Conservation (phyloP, 441 rosid species). For the Croton setiger region DNA sequence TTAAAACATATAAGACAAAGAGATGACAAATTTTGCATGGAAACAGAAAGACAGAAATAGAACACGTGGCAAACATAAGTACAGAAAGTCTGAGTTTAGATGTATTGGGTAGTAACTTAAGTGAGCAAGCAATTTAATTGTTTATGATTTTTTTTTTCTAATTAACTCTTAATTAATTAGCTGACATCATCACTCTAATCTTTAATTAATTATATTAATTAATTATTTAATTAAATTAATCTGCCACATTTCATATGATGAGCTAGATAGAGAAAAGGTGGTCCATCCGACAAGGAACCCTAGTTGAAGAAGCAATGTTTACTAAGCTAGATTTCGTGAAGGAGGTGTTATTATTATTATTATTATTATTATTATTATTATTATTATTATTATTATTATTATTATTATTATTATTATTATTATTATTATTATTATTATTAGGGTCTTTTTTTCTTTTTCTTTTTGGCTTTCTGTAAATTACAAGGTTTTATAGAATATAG, state of each 20-base stretch:
- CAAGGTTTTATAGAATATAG: background rate
- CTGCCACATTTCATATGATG: constrained; percentile 18
- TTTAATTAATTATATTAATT: background rate
- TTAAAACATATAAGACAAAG: constrained; percentile 23
- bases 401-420: background rate
- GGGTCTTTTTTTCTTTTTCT: background rate
- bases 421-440: background rate
- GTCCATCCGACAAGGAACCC: constrained; percentile 59
- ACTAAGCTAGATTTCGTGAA: constrained; percentile 25
- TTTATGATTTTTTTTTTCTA: constrained; percentile 29
- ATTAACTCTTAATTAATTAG: constrained; percentile 13
- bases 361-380: constrained; percentile 8
- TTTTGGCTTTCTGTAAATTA: too few relatives aligned
- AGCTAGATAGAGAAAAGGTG: constrained; percentile 8
- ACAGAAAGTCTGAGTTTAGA: constrained; percentile 62
- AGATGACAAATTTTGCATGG: too few relatives aligned
- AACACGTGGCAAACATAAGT: constrained; percentile 39
- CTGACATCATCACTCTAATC: constrained; percentile 40
- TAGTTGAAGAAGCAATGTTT: constrained; percentile 43
- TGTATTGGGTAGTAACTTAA: constrained; percentile 64
- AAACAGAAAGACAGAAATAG: background rate
- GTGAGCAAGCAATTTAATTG: constrained; percentile 56
- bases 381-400: background rate
- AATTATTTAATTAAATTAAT: constrained; percentile 16
- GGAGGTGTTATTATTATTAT: constrained; percentile 9